Evolutionary conservation across 2,329 filamentous ascomycete genomes (phyloP).

Genomic region (Ilyonectria sp.): DNA sequence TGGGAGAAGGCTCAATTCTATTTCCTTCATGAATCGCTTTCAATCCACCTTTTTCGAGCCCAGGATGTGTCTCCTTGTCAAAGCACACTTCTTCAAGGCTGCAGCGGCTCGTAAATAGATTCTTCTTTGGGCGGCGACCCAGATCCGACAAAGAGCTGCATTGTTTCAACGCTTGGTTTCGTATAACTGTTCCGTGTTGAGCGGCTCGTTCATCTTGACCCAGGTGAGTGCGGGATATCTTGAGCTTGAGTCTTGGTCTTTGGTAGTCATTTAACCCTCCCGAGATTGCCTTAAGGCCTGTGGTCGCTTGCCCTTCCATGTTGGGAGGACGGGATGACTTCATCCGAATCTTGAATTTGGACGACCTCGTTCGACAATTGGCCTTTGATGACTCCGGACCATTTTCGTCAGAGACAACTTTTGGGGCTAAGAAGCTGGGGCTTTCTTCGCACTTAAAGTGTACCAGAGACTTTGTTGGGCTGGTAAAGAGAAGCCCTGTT

Average conservation of each 20-base stretch:
- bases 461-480: constrained; percentile 26
- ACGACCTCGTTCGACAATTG: constrained; percentile 25
- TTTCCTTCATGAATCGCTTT: constrained; percentile 32
- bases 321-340: constrained; percentile 39
- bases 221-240: constrained; percentile 51
- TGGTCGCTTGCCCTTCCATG: constrained; percentile 22
- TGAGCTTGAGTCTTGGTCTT: constrained; percentile 53
- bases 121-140: constrained; percentile 36
- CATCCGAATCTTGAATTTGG: constrained; percentile 50
- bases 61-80: constrained; percentile 24
- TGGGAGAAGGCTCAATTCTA: constrained; percentile 34
- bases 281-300: constrained; percentile 6
- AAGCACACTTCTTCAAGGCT: constrained; percentile 33
- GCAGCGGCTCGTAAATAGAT: constrained; percentile 23
- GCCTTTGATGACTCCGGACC: constrained; percentile 6
- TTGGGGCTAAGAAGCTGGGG: constrained; percentile 5
- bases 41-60: constrained; percentile 16
- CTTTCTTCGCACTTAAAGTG: constrained; percentile 12
- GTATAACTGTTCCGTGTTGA: constrained; percentile 34
- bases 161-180: constrained; percentile 49
- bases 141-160: constrained; percentile 53
- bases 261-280: constrained; percentile 31
- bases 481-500: constrained; percentile 31
- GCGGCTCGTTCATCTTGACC: constrained; percentile 31
- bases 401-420: constrained; percentile 9